Evolutionary conservation across 805 yeast species (phyloP), one percentile per base, ranked within the genome.

Genomic region (Zygosaccharomyces gambellarensis): DNA sequence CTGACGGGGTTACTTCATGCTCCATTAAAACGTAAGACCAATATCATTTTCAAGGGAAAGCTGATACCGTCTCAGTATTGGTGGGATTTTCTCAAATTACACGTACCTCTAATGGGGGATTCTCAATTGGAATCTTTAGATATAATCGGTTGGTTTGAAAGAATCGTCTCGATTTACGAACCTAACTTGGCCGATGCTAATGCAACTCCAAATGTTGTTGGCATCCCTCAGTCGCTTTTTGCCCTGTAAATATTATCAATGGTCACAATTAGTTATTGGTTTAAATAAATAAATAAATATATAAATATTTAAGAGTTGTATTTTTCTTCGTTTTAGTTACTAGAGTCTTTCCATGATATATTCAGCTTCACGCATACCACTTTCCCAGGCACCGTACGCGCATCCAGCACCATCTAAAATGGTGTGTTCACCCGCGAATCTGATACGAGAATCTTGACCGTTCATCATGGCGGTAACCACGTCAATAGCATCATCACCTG

Each of bases 381-480:
- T 84, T 52, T 73, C 71, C 80, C 87, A 88, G 0, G 96, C 96
- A 0, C 96, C 97, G 63, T 90, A 95, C 4, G 85, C 94, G 57
- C 96, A 90, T 0, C 97, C 97, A 12, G 89, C 85, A 6, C 95
- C 96, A 56, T 88, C 96, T 56, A 80, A 69, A 21, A 82, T 80
- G 0, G 96, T 85, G 64, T 90, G 96, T 62, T 90, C 97, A 6
- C 97, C 97, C 0, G 96, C 96, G 72, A 90, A 90, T 39, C 96
- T 72, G 2, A 90, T 68, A 21, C 57, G 58, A 7, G 74, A 71
- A 10, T 75, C 81, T 19, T 76, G 70, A 0, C 89, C 87, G 22
- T 78, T 77, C 17, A 78, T 72, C 49, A 87, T 72, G n/a, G 83
- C 85, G 12, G 80, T 62, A 0, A 85, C 77, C 14, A 81, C 64